Evolutionary conservation across 164 flowering plant genomes (phyloP), one percentile per base, ranked within the genome.

Genomic region (Chloranthus sessilifolius): DNA sequence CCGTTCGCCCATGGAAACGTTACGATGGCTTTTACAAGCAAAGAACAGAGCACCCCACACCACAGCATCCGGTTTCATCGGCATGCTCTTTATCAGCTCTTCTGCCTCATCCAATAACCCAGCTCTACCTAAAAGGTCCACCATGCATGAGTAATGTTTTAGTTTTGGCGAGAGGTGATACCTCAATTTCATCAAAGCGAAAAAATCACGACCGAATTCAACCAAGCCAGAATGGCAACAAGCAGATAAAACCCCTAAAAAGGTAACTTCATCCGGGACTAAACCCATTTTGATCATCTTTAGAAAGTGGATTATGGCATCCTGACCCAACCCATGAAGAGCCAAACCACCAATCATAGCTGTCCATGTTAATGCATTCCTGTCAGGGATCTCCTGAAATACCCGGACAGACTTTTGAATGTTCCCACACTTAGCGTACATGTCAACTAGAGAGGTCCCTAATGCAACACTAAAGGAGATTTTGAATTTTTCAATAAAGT

Each of bases 201-300:
- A 80, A 42, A 65, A 56, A 22, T 22, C 46, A 1, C 79, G 85
- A 24, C 85, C 89, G 59, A 74, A 75, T 10, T 69, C 75, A 30
- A 83, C 85, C 61, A 82, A 61, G 7, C 95, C 87, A 24, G 79
- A 77, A 67, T 87, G 89, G 56, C 92, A 78, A 61, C 92, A 87
- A 46, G 92, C 92, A 20, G 80, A 70, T 50, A 83, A 40, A 7
- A 83, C 69, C 39, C 80, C 89, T 2, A 84, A 62, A 59, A 73
- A 80, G 15, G 89, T 82, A 43, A 87, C 63, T 41, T 83, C 87
- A 58, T 87, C 85, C 23, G 92, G 92, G 19, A 22, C 20, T 52
- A 83, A 46, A 24, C 87, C 82, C 46, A 17, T 25, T 22, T 61
- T 57, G 16, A 75, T 46, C 92, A 83, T 87, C 60, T 70, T 59